Base-by-base conservation (phyloP, 345 rosid species). In the Pistacia integerrima region DNA sequence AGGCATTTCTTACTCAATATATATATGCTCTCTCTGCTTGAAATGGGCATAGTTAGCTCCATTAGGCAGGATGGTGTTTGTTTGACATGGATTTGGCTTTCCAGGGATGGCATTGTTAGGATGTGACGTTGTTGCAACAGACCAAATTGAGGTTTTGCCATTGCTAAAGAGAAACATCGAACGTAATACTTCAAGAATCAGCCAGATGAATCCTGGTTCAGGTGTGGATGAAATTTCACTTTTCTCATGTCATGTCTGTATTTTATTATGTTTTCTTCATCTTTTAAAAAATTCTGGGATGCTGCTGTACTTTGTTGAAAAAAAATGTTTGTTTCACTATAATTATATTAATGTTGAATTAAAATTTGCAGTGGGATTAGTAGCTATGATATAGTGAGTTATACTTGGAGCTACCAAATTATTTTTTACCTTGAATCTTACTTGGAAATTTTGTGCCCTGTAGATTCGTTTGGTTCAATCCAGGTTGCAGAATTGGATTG, bases 51-150 rank as follows among this genome's bases (percentile, higher is more conserved):
- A 46, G 33, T 35, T 71, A 74, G 46, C 41, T 44, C 63, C 48
- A 62, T 70, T 38, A 65, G 67, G 51, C 71, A 1, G 20, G 41
- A 22, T 57, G 14, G 17, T 72, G 58, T 52, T 44, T 48, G 49
- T 64, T 77, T 79, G 70, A 80, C 46, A 18, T 20, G 38, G 57
- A 59, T n/a, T 74, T 20, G 55, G 69, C 64, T 76, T 62, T 85
- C 56, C 83, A 94, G 98, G 95, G 74, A 84, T 94, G 98, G 98
- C 98, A 46, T 83, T 94, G 85, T 84, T 94, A 62, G 98, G 98
- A 60, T 91, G 98, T 80, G 84, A 89, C 75, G 97, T 94, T 46
- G 81, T 93, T 77, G 71, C 98, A 65, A 94, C 97, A 36, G 98
- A 94, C 78, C 98, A 94, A 70, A 78, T 73, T 5, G 94, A 91